Conservation (phyloP, 2,329 filamentous ascomycete genomes). For the Blastomyces percursus region DNA sequence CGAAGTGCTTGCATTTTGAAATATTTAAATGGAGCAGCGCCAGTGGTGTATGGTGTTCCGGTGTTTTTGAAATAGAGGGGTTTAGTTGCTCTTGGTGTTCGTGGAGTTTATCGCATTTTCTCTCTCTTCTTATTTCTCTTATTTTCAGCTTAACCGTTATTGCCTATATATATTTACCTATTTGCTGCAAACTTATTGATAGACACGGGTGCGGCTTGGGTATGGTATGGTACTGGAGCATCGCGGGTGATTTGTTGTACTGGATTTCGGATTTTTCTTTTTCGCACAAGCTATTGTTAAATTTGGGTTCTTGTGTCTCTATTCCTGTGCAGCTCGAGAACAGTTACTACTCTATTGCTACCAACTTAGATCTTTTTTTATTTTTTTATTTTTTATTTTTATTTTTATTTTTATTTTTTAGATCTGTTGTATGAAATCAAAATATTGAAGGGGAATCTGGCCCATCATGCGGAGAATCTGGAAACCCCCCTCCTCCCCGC, state of each 20-base stretch:
- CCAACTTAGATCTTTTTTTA: neutral
- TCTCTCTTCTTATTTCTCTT: neutral
- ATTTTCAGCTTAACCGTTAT: neutral
- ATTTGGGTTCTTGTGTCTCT: neutral
- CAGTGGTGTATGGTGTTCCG: conserved; percentile 89
- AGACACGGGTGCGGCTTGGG: neutral
- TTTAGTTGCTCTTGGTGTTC: neutral
- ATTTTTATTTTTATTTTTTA: too few species aligned
- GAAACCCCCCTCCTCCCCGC: neutral
- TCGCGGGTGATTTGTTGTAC: neutral
- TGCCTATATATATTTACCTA: neutral
- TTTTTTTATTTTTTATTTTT: neutral
- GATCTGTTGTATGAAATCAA: neutral
- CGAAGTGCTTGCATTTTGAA: conserved; percentile 71
- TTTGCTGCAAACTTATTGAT: neutral
- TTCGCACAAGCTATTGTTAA: neutral
- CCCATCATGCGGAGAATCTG: neutral
- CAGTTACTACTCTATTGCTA: neutral
- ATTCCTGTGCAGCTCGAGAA: neutral
- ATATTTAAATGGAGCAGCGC: conserved; percentile 87
- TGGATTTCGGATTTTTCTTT: conserved; percentile 1
- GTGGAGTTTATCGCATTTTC: neutral
- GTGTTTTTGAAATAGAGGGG: conserved; percentile 54
- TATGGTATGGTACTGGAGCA: neutral
- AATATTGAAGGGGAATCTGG: neutral